These are phyloP conservation scores for Penicillium angulare DNA, from an alignment of 495 filamentous ascomycete species.

Conservation along the genomic window DNA sequence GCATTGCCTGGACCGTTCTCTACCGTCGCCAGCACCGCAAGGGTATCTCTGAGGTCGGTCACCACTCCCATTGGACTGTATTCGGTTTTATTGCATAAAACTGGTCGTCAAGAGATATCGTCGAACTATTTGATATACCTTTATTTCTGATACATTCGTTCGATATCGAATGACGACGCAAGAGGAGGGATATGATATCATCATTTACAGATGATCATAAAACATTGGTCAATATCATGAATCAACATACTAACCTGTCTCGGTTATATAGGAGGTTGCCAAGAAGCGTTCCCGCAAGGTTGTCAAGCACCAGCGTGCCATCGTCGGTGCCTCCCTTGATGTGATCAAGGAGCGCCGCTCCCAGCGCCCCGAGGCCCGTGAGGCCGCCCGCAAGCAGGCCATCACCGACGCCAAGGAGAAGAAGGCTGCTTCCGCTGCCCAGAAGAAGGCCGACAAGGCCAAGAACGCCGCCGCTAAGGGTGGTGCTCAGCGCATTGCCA, in stretches of 20 bases:
- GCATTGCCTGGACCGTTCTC: slow-evolving; percentile 97
- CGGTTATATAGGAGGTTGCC: slow-evolving; percentile 79
- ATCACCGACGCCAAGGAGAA: slow-evolving; percentile 98
- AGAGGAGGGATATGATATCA: slow-evolving; percentile 16
- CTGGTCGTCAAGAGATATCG: neutral
- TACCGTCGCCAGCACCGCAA: slow-evolving; percentile 99
- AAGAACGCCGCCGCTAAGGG: slow-evolving; percentile 79
- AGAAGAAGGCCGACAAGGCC: slow-evolving; percentile 99
- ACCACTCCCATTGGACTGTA: slow-evolving; percentile 27
- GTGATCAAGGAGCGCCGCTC: slow-evolving; percentile 98
- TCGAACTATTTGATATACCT: neutral
- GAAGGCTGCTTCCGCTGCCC: slow-evolving; percentile 77
- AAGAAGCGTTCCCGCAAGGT: slow-evolving; percentile 99
- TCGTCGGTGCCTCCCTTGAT: slow-evolving; percentile 98
- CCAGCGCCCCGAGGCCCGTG: slow-evolving; percentile 89
- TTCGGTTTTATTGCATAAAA: neutral
- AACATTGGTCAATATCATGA: neutral
- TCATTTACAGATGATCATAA: neutral
- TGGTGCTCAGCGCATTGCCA: slow-evolving; percentile 71
- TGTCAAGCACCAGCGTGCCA: slow-evolving; percentile 97
- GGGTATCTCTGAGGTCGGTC: slow-evolving; percentile 98
- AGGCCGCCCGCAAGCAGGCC: slow-evolving; percentile 84
- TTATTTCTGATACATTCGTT: neutral
- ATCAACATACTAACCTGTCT: slow-evolving; percentile 40
- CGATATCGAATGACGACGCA: slow-evolving; percentile 9